Conservation (phyloP, 305 asterid genomes). For the Fraxinus nigra region DNA sequence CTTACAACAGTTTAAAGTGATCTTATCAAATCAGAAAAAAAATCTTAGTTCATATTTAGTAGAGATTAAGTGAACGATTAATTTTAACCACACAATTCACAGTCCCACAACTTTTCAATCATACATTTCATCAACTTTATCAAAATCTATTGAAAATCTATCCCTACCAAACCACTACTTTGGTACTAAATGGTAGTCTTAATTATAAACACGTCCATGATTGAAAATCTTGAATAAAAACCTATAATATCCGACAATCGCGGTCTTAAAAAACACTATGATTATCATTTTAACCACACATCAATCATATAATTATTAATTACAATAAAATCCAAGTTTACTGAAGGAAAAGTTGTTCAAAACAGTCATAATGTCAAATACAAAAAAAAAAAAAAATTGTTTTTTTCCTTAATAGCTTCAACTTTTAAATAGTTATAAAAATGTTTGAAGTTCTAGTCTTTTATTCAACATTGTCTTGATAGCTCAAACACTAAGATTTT, state of each 20-base stretch:
- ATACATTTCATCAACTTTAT: too few relatives aligned
- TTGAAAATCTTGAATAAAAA: background rate
- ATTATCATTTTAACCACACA: background rate
- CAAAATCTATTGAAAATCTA: too few relatives aligned
- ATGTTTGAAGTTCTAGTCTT: background rate
- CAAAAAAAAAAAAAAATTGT: background rate
- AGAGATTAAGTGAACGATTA: too few relatives aligned
- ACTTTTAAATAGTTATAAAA: background rate
- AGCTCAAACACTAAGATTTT: background rate
- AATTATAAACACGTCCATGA: background rate
- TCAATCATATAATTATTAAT: background rate
- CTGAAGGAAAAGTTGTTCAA: background rate
- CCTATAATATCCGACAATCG: background rate
- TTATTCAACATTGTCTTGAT: background rate
- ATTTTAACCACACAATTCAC: too few relatives aligned
- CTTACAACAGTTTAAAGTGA: background rate
- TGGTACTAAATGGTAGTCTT: background rate
- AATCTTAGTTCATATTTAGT: background rate
- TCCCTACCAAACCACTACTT: background rate
- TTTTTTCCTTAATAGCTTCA: background rate
- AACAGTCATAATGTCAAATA: background rate
- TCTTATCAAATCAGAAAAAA: background rate
- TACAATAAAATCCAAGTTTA: constrained; percentile 12
- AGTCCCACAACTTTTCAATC: too few relatives aligned
- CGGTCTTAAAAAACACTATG: background rate